Conservation (phyloP, 768 basidiomycete species). For the Rhodotorula toruloides region DNA sequence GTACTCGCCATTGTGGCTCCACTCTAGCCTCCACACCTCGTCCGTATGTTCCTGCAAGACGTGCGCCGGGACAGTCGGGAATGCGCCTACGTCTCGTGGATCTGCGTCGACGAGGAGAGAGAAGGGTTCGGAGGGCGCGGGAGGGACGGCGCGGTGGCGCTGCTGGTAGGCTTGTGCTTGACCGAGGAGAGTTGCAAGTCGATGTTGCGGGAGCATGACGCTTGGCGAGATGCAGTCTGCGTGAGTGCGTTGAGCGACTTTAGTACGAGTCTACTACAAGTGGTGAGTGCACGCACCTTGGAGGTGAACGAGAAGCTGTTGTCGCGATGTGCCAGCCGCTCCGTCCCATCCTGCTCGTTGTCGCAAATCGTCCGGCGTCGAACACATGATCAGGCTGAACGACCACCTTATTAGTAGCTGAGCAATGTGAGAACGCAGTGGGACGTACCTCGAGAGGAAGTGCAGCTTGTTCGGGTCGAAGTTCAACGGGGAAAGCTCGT, state of each 20-base stretch:
- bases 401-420: slow-evolving; percentile 16
- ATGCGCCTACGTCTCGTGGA: slow-evolving; percentile 65
- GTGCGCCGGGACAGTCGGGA: slow-evolving; percentile 70
- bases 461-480: slow-evolving; percentile 76
- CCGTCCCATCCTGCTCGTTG: slow-evolving; percentile 85
- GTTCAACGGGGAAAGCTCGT: slow-evolving; percentile 77
- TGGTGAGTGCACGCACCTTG: slow-evolving; percentile 58
- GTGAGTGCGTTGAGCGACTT: neutral
- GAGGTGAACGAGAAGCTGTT: slow-evolving; percentile 65
- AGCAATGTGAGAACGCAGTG: neutral
- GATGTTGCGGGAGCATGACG: slow-evolving; percentile 85
- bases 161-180: slow-evolving; percentile 80
- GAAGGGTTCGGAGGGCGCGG: slow-evolving; percentile 56
- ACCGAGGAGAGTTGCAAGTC: slow-evolving; percentile 74
- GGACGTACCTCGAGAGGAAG: slow-evolving; percentile 71
- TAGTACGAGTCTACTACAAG: neutral
- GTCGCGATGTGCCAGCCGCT: slow-evolving; percentile 69
- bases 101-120: slow-evolving; percentile 84
- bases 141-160: slow-evolving; percentile 61
- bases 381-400: slow-evolving; percentile 82
- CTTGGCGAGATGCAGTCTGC: slow-evolving; percentile 82
- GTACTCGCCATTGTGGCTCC: slow-evolving; percentile 81
- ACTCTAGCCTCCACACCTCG: slow-evolving; percentile 93
- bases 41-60: slow-evolving; percentile 80
- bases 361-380: slow-evolving; percentile 73